These are phyloP conservation scores for Pascua sp. DNA, from an alignment of 1,284 basidiomycete species.

Conservation along the genomic window DNA sequence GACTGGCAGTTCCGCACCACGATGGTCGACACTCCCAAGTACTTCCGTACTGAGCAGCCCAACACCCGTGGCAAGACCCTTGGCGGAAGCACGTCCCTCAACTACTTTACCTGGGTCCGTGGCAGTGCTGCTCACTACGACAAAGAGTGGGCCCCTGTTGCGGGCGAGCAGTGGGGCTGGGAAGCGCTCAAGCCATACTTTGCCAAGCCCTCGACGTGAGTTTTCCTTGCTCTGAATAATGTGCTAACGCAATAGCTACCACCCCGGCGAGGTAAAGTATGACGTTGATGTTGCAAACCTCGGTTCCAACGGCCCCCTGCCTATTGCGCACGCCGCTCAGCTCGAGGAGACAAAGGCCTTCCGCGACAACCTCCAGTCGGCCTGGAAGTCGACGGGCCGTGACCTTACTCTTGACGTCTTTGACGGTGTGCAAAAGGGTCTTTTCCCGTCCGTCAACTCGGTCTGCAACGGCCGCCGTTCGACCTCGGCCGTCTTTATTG, in stretches of 20 bases:
- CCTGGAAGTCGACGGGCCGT: constrained; percentile 2
- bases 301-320: constrained; percentile 2
- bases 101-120: constrained; percentile 59
- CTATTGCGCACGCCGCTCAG: constrained; percentile 3
- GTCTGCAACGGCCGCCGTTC: constrained; percentile 2
- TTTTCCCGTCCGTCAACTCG: constrained; percentile 4
- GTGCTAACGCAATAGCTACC: not conserved
- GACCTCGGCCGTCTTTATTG: constrained; percentile 1
- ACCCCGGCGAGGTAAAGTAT: constrained; percentile 1
- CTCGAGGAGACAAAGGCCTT: constrained; percentile 6
- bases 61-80: constrained; percentile 56
- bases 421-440: constrained; percentile 4
- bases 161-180: constrained; percentile 5
- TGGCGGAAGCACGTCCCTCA: constrained; percentile 61
- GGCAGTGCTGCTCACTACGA: constrained; percentile 56
- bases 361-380: constrained; percentile 8
- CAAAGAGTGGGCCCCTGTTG: constrained; percentile 50
- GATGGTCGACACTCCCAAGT: constrained; percentile 9
- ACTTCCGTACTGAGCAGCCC: constrained; percentile 8
- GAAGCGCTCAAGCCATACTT: constrained; percentile 11
- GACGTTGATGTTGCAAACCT: not conserved
- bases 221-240: too few relatives aligned
- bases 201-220: constrained; percentile 2
- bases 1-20: constrained; percentile 11
- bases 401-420: constrained; percentile 8